Conservation (phyloP, 2,329 filamentous ascomycete species). For the Pseudohalonectria lignicola region DNA sequence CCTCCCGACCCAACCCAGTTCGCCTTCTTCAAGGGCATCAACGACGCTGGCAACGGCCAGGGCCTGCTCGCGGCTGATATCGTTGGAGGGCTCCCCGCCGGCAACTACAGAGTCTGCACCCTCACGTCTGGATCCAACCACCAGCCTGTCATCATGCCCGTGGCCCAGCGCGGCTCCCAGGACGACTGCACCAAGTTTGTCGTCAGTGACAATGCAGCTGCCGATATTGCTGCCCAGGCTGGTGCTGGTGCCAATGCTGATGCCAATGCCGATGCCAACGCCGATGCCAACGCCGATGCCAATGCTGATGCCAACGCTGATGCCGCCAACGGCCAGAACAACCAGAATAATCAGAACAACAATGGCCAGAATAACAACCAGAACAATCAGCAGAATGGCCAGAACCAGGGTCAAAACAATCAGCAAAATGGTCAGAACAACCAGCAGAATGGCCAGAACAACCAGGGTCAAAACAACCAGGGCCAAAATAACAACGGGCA, state of each 20-base stretch:
- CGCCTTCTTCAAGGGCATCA: slow-evolving; percentile 29
- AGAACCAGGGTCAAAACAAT: slow-evolving; percentile 5
- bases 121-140: slow-evolving; percentile 29
- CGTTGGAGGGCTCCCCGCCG: slow-evolving; percentile 25
- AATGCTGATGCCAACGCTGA: background rate
- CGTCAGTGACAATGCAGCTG: slow-evolving; percentile 14
- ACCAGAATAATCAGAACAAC: slow-evolving; percentile 7
- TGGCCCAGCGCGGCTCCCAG: slow-evolving; percentile 32
- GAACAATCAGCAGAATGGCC: slow-evolving; percentile 3
- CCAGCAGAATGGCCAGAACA: slow-evolving; percentile 2
- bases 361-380: slow-evolving; percentile 5
- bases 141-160: slow-evolving; percentile 30
- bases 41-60: slow-evolving; percentile 24
- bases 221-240: slow-evolving; percentile 6
- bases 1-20: slow-evolving; percentile 39
- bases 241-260: no score
- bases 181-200: slow-evolving; percentile 32
- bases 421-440: slow-evolving; percentile 3
- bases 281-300: background rate
- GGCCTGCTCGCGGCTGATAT: slow-evolving; percentile 23
- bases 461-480: background rate
- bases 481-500: slow-evolving; percentile 1
- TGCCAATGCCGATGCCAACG: slow-evolving; percentile 4
- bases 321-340: background rate
- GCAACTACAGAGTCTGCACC: slow-evolving; percentile 31